Percentiles rank a stretch among this genome's conserved stretches.
phyloP scores from a whole-genome alignment of 768 basidiomycete genomes.

The Leccinum uliginosum region DNA sequence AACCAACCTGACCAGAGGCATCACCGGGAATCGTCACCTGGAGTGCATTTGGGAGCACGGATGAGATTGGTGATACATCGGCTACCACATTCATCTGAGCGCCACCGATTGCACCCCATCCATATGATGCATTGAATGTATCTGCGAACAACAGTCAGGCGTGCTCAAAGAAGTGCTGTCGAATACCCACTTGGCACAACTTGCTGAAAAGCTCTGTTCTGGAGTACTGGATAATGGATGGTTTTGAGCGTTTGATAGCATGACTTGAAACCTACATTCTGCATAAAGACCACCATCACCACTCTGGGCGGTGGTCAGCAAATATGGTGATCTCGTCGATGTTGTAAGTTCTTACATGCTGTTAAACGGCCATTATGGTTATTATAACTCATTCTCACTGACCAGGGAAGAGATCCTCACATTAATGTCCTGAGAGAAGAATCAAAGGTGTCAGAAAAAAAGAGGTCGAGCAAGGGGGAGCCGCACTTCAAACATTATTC shows the following conservation, averaged over 20 bases:
- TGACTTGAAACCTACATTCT: slow-evolving; percentile 38
- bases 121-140: slow-evolving; percentile 42
- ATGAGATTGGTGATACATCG: slow-evolving; percentile 48
- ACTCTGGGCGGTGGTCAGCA: slow-evolving; percentile 38
- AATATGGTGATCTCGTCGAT: not conserved
- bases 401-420: slow-evolving; percentile 33
- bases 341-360: slow-evolving; percentile 30
- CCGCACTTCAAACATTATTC: slow-evolving; percentile 56
- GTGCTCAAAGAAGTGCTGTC: not conserved
- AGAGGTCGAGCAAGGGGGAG: not conserved
- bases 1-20: slow-evolving; percentile 39
- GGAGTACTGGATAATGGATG: slow-evolving; percentile 42
- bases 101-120: slow-evolving; percentile 47
- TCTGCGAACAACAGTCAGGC: slow-evolving; percentile 25
- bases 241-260: not conserved
- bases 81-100: slow-evolving; percentile 44
- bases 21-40: slow-evolving; percentile 42
- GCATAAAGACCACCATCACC: slow-evolving; percentile 64
- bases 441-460: not conserved
- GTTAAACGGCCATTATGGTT: not conserved
- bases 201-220: slow-evolving; percentile 64
- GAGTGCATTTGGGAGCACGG: slow-evolving; percentile 57
- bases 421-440: slow-evolving; percentile 47
- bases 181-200: slow-evolving; percentile 43
- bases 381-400: too few relatives aligned